These are phyloP conservation scores for Termitomyces sp. DNA, from an alignment of 768 basidiomycete genomes.

Conservation along the genomic window DNA sequence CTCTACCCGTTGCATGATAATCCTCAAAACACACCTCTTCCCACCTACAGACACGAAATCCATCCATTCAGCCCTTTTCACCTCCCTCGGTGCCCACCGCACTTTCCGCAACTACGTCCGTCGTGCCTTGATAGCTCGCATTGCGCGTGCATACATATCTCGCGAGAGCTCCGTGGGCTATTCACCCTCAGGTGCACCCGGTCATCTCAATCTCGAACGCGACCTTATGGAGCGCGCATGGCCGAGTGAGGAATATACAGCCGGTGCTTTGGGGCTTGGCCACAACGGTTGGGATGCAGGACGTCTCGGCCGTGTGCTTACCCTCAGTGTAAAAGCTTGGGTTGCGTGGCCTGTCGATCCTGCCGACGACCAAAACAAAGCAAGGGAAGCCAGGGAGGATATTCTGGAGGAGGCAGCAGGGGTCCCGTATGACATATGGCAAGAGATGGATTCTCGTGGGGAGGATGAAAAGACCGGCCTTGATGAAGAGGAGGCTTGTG, in stretches of 20 bases:
- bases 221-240: conserved; percentile 73
- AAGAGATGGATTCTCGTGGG: conserved; percentile 61
- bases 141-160: conserved; percentile 66
- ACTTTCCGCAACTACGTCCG: conserved; percentile 65
- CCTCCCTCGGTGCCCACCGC: conserved; percentile 58
- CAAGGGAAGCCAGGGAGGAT: conserved; percentile 42
- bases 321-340: conserved; percentile 61
- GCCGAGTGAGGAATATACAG: conserved; percentile 57
- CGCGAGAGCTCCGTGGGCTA: conserved; percentile 52
- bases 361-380: conserved; percentile 30
- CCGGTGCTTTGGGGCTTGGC: conserved; percentile 27
- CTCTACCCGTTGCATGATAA: conserved; percentile 59
- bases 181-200: conserved; percentile 58
- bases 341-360: conserved; percentile 36
- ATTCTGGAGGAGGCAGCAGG: conserved; percentile 71
- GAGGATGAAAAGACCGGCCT: conserved; percentile 50
- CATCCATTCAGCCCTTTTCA: conserved; percentile 35
- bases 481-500: conserved; percentile 68
- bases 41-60: conserved; percentile 36
- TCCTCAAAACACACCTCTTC: conserved; percentile 57
- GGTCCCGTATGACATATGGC: conserved; percentile 68
- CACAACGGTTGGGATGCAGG: conserved; percentile 64
- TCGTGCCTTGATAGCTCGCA: conserved; percentile 54
- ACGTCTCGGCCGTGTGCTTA: conserved; percentile 52
- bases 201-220: conserved; percentile 56